Evolutionary conservation across 2,329 filamentous ascomycete species (phyloP), one percentile per base, ranked within the genome.

Genomic region (Sporothrix mexicana): DNA sequence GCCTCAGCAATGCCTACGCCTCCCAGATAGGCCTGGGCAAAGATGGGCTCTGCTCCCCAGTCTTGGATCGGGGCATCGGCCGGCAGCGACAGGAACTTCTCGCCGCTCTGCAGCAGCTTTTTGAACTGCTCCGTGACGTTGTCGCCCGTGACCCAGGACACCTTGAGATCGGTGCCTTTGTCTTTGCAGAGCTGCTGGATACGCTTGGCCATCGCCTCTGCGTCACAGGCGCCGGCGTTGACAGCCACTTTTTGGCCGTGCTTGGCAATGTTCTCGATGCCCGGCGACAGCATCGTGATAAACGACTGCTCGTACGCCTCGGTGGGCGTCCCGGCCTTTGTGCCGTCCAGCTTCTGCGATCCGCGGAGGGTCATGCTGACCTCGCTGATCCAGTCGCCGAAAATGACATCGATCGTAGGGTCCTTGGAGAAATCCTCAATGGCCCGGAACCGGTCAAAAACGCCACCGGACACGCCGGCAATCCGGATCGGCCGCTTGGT

Each of bases 1-100:
- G 78, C 81, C 69, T 78, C 78, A 6, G 80, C 78, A 47, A 83
- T 83, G 7, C 79, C 81, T 30, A 79, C 74, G 2, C 83, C 83
- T 6, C 85, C 85, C 1, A 85, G 80, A 73, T 87, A 87, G 13
- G 80, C 84, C 72, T 76, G 74, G 8, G 74, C 74, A 45, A 64
- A 69, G 25, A 76, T 59, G 2, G 71, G 57, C 20, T 76, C 74
- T 15, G 66, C 53, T 3, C 75, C 74, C 73, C 73, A 76, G 8
- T 76, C 74, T 36, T 66, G 41, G n/a, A 66, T 66, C 2, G 61
- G 61, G 2, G 41, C 41, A 17, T 66, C 61, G 4, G 61, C 61
- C n/a, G 61, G 61, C 41, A 66, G 15, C n/a, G 61, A 66, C 61
- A 66, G 41, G 13, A 66, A 66, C 5, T 66, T 66, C 41, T 66